Evolutionary conservation across 2,329 filamentous ascomycete genomes (phyloP).

Genomic region (Penicillium sp.): DNA sequence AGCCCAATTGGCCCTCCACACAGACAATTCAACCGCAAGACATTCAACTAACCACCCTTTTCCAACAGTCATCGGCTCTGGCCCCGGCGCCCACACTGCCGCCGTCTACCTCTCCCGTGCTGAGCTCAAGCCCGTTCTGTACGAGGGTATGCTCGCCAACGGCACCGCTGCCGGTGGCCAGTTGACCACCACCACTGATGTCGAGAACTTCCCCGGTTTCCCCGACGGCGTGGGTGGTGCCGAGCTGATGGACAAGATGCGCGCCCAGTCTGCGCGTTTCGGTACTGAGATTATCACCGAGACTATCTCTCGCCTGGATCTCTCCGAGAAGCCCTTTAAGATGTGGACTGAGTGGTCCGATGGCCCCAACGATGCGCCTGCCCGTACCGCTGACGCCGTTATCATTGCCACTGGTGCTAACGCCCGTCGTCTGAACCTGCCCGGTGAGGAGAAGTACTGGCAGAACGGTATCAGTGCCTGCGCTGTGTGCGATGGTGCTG

Average conservation of each 20-base stretch:
- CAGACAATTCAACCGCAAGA: not conserved
- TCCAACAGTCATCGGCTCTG: constrained; percentile 74
- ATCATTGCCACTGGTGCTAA: constrained; percentile 96
- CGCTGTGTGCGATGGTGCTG: constrained; percentile 93
- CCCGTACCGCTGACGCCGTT: constrained; percentile 83
- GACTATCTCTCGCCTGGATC: constrained; percentile 85
- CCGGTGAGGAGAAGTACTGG: constrained; percentile 95
- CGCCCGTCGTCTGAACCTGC: constrained; percentile 75
- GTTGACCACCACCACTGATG: constrained; percentile 95
- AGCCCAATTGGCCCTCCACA: constrained; percentile 11
- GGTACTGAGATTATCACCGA: constrained; percentile 92
- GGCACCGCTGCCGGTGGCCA: constrained; percentile 95
- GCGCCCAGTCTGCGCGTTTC: constrained; percentile 83
- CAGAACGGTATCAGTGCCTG: constrained; percentile 95
- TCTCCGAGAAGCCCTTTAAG: constrained; percentile 81
- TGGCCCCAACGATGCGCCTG: constrained; percentile 63
- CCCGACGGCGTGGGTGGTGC: constrained; percentile 81
- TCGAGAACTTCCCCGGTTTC: constrained; percentile 98
- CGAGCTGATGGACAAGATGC: constrained; percentile 95
- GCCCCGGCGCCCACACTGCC: constrained; percentile 94
- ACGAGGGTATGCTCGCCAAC: constrained; percentile 97
- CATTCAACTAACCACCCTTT: not conserved
- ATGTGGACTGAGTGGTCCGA: constrained; percentile 90
- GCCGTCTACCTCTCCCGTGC: constrained; percentile 94
- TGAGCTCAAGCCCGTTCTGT: constrained; percentile 90